Evolutionary conservation across 306 rosid genomes (phyloP).

Genomic region (Gillenia trifoliata): DNA sequence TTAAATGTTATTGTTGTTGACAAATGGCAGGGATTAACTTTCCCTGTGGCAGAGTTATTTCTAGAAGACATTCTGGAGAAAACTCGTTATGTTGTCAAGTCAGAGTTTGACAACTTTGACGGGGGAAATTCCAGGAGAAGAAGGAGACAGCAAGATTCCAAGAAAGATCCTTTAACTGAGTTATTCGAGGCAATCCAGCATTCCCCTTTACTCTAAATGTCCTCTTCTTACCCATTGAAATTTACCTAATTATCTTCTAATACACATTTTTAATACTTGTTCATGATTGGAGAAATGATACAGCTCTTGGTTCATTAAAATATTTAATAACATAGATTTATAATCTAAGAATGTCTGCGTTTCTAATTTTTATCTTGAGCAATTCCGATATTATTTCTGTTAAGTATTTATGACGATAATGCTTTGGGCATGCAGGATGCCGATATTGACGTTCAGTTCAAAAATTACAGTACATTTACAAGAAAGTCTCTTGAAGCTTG

Average conservation of each 20-base stretch:
- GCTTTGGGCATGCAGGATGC: constrained; percentile 51
- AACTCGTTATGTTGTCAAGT: constrained; percentile 61
- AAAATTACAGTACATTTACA: constrained; percentile 50
- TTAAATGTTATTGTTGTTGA: constrained; percentile 1
- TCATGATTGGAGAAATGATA: not conserved
- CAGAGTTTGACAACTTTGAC: constrained; percentile 67
- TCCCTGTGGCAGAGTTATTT: constrained; percentile 73
- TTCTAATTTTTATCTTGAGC: not conserved
- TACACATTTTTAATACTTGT: not conserved
- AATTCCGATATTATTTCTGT: not conserved
- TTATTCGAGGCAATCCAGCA: constrained; percentile 72
- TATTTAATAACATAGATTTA: not conserved
- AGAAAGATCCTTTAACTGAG: constrained; percentile 82
- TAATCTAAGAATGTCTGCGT: not conserved
- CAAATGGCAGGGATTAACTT: constrained; percentile 73
- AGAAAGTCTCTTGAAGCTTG: constrained; percentile 90
- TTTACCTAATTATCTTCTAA: not conserved
- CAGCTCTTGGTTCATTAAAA: not conserved
- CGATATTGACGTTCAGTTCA: constrained; percentile 65
- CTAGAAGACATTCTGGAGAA: constrained; percentile 92
- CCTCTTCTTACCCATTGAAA: not conserved
- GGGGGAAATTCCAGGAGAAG: constrained; percentile 73
- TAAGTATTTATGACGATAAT: not conserved
- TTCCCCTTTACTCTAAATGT: constrained; percentile 9
- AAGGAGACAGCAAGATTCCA: constrained; percentile 78